A percentile compares a stretch with the other conserved stretches of the same genome.
Conservation (phyloP, 2,329 filamentous ascomycete genomes). For the Leptographium galeiforme region DNA sequence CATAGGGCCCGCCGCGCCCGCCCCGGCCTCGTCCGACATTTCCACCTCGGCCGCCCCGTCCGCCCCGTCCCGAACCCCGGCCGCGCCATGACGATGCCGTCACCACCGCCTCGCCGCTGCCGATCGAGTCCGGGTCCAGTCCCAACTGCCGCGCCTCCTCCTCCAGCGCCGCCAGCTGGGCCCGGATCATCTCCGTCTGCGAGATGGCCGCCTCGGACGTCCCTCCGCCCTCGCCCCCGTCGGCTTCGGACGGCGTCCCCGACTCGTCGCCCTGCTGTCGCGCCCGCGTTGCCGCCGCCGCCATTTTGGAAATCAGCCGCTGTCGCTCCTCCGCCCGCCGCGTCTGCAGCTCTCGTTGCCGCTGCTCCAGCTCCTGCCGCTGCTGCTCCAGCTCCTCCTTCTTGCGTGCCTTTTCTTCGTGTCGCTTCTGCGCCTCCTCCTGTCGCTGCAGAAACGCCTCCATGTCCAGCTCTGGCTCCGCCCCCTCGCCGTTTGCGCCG, state of each 20-base stretch:
- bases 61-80: not conserved
- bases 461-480: constrained; percentile 48
- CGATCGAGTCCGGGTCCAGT: constrained; percentile 42
- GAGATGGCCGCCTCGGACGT: constrained; percentile 15
- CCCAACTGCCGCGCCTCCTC: constrained; percentile 59
- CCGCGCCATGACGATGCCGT: constrained; percentile 17
- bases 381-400: constrained; percentile 49
- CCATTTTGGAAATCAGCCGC: constrained; percentile 47
- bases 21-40: constrained; percentile 14
- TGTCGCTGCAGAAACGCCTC: constrained; percentile 58
- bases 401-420: constrained; percentile 52
- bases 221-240: not conserved
- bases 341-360: constrained; percentile 46
- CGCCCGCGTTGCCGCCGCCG: constrained; percentile 19
- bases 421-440: constrained; percentile 54
- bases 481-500: not conserved
- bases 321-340: constrained; percentile 52
- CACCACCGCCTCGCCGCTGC: constrained; percentile 11
- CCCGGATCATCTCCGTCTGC: constrained; percentile 52
- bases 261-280: not conserved
- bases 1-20: constrained; percentile 17
- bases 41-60: not conserved
- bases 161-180: constrained; percentile 59
- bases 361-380: constrained; percentile 47
- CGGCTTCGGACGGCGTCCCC: not conserved